Evolutionary conservation across 352 stramenopile genomes (phyloP), one percentile per base, ranked within the genome.

Genomic region (Globisporangium solare): DNA sequence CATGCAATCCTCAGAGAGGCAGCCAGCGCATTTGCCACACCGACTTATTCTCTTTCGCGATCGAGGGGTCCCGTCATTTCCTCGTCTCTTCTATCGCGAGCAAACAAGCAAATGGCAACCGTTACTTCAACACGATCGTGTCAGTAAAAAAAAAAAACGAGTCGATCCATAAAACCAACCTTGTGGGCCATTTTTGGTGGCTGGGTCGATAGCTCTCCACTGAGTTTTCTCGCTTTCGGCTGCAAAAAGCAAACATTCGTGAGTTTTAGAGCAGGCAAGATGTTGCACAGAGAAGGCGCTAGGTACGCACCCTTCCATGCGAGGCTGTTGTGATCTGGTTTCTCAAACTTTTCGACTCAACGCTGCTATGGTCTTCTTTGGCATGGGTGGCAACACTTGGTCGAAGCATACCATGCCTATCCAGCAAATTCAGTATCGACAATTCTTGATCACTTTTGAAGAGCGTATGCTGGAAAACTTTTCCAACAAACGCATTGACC

Each of bases 1-100:
- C 84, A 94, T 91, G 63, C 86, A 95, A 40, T 95, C 86, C 14
- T 85, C 80, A 5, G 83, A 64, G 35, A 92, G 64, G 31, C 86
- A 95, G 7, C 86, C 86, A 21, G 71, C 50, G 53, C 86, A 95
- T 60, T 85, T 86, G 14, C 84, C 84, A 45, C 86, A 95, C 22
- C 86, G 73, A 43, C 72, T 86, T 49, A 95, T 84, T 17, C 85
- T 68, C 50, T 93, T 85, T 13, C 83, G 68, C 10, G 74, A 85
- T 22, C 64, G 62, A 52, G 58, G 42, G 8, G 61, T 77, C 17
- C 53, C 56, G 18, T 75, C 70, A 15, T 56, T 70, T 39, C 57
- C 63, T 56, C 61, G 66, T 48, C 73, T 57, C 56, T 83, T 88
- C 57, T 70, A 48, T 43, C 31, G 12, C 17, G 11, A 35, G 21